Evolutionary conservation across 2,329 filamentous ascomycete species (phyloP).

Genomic region (Chaetomium globosum): DNA sequence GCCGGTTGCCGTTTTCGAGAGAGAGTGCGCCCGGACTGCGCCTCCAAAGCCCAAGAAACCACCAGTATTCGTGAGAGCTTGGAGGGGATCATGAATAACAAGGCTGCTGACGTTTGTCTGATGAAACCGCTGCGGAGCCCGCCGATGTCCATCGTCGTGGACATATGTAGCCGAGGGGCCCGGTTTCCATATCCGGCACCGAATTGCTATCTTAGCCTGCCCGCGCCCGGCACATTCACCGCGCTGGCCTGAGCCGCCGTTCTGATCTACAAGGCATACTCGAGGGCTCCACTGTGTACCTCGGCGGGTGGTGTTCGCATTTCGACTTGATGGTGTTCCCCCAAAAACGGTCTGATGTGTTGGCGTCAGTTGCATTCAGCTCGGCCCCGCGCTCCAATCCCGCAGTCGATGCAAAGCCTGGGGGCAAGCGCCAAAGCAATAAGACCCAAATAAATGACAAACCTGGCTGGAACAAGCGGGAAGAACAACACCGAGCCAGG

Average conservation of each 20-base stretch:
- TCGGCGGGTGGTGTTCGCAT: not conserved
- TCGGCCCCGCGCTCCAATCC: not conserved
- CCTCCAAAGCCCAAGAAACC: not conserved
- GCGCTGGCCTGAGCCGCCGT: not conserved
- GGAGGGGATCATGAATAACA: not conserved
- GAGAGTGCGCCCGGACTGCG: not conserved
- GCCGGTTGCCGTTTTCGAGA: not conserved
- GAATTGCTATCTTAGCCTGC: not conserved
- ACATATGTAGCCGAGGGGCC: not conserved
- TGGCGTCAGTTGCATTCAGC: not conserved
- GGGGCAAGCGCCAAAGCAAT: not conserved
- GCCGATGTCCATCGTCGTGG: not conserved
- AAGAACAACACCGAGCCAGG: not conserved
- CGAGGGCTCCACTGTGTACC: not conserved
- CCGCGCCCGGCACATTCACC: conserved; percentile 10
- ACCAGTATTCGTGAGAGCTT: not conserved
- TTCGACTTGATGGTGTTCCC: not conserved
- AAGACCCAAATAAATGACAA: not conserved
- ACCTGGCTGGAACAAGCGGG: not conserved
- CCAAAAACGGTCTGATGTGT: not conserved
- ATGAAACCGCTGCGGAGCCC: conserved; percentile 1
- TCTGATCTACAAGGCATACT: conserved; percentile 22
- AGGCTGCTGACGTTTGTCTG: not conserved
- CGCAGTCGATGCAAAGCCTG: not conserved
- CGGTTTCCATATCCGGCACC: conserved; percentile 24